Conservation (phyloP, 768 basidiomycete genomes). For the Nidula microcarpa region DNA sequence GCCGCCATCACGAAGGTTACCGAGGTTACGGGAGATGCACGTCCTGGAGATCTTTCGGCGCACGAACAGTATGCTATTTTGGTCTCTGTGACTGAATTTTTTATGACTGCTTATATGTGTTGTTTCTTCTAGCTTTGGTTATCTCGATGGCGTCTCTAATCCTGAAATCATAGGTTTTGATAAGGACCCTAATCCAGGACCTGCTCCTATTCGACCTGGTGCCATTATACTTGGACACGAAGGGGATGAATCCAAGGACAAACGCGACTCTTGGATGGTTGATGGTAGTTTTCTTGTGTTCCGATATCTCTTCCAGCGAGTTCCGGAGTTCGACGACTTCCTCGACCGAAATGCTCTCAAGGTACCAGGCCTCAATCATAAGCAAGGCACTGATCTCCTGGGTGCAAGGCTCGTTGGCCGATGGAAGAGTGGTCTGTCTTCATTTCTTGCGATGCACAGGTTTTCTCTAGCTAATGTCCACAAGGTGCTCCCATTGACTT, state of each 20-base stretch:
- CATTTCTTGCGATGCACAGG: neutral
- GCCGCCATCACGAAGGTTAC: conserved; percentile 35
- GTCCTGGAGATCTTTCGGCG: conserved; percentile 37
- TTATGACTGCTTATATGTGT: too few species aligned
- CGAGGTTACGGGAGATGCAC: conserved; percentile 32
- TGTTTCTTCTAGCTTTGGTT: conserved; percentile 40
- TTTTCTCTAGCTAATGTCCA: neutral
- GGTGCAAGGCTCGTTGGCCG: conserved; percentile 6
- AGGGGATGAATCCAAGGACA: conserved; percentile 27
- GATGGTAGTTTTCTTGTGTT: conserved; percentile 54
- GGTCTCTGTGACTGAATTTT: too few species aligned
- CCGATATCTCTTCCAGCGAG: conserved; percentile 49
- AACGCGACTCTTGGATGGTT: conserved; percentile 34
- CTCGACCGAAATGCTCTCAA: conserved; percentile 33
- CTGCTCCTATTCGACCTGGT: conserved; percentile 36
- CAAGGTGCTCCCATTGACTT: conserved; percentile 6
- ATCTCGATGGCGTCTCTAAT: conserved; percentile 49
- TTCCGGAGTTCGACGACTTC: conserved; percentile 49
- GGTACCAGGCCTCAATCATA: conserved; percentile 15
- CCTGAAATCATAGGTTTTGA: conserved; percentile 41
- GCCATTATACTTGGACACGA: conserved; percentile 39
- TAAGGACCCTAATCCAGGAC: conserved; percentile 29
- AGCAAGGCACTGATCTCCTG: conserved; percentile 36
- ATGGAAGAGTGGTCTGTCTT: conserved; percentile 2
- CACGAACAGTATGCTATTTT: conserved; percentile 39